Evolutionary conservation across 305 asterid genomes (phyloP), one percentile per base, ranked within the genome.

Genomic region (Plantago coronopus): DNA sequence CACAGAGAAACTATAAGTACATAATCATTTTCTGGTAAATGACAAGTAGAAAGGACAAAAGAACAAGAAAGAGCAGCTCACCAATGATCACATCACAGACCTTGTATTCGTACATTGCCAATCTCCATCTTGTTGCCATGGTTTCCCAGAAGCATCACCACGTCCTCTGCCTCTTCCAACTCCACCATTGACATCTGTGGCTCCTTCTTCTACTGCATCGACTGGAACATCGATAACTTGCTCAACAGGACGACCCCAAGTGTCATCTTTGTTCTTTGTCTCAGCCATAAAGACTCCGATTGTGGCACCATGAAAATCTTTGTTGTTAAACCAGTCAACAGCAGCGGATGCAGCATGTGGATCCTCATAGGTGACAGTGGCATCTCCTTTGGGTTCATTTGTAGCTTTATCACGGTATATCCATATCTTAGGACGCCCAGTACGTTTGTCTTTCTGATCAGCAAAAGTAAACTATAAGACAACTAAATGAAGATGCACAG

Each of bases 311-410:
- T 88, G 98, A 61, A 91, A 88, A 50, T 91, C 98, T 71, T 88
- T 88, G 76, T 91, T 83, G 74, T 91, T 81, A 69, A 88, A 91
- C 98, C 98, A 91, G 54, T 91, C 98, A 69, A 88, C 87, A 70
- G 95, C 98, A 70, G 98, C 96, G 73, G 79, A 74, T 60, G 96
- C 98, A 74, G 98, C 98, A 77, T 88, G 96, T 48, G 98, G 96
- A 55, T 91, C 98, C 81, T 91, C 98, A 69, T 91, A 91, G 5
- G 98, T 86, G 68, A 91, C 95, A 0, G 95, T 91, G 62, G 98
- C 98, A 74, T 91, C 98, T 51, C 98, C 98, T 74, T 91, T 91
- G 15, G 96, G 98, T 79, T 91, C 96, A 71, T 84, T 83, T 16
- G 96, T 88, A 63, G 73, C 83, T 77, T 91, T 91, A 74, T 91